Conservation (phyloP, 179 eudicot species). For the Beta lomatogona region DNA sequence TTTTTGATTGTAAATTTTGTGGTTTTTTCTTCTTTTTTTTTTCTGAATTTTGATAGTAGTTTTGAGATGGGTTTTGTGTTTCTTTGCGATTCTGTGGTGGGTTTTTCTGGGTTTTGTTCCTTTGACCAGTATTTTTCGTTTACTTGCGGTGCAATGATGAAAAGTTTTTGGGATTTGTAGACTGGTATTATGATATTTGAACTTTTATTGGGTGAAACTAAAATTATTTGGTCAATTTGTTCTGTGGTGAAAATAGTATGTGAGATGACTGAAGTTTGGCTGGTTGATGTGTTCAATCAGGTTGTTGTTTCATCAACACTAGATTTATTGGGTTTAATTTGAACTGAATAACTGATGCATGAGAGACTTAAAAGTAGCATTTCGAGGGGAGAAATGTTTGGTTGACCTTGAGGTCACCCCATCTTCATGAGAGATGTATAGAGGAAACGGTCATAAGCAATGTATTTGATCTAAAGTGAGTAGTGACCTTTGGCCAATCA, state of each 20-base stretch:
- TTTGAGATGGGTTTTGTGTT: too few relatives aligned
- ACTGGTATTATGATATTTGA: neutral
- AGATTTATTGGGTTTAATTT: neutral
- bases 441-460: too few relatives aligned
- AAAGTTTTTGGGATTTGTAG: neutral
- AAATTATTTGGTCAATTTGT: neutral
- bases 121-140: too few relatives aligned
- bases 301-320: neutral
- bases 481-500: too few relatives aligned
- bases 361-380: neutral
- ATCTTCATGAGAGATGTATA: too few relatives aligned
- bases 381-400: neutral
- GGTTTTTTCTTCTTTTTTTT: neutral
- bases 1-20: neutral
- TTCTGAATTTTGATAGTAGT: neutral
- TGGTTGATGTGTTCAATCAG: neutral
- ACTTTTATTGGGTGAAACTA: neutral
- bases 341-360: neutral
- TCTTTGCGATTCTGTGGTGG: neutral
- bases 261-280: too few relatives aligned
- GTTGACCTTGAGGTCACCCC: too few relatives aligned
- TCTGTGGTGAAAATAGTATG: too few relatives aligned
- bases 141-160: neutral
- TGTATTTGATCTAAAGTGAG: too few relatives aligned
- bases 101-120: neutral